These are phyloP conservation scores for Draba incana DNA, from an alignment of 345 rosid genomes.

Conservation along the genomic window DNA sequence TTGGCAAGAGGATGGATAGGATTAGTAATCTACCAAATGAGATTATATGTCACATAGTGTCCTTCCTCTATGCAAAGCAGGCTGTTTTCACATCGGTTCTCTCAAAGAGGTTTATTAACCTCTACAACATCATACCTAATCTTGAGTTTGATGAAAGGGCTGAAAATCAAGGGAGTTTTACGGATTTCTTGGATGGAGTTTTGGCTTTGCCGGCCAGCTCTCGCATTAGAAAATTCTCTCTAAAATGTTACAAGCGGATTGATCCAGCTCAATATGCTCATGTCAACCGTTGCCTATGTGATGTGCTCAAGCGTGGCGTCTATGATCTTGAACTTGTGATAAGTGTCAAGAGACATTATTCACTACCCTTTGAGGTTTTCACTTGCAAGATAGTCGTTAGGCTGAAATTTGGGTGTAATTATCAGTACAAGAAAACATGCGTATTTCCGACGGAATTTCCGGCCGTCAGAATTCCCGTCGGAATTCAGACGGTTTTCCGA, in stretches of 20 bases:
- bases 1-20: neutral
- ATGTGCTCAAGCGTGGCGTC: neutral
- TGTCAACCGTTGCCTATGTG: neutral
- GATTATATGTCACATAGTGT: neutral
- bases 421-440: too few species aligned
- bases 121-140: too few species aligned
- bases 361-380: neutral
- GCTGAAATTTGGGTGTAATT: neutral
- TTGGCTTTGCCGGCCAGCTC: neutral
- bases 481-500: too few species aligned
- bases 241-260: neutral
- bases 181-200: neutral
- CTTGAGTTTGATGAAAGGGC: too few species aligned
- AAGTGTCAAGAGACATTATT: too few species aligned
- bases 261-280: neutral
- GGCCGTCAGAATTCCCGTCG: too few species aligned
- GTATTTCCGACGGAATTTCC: too few species aligned
- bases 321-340: neutral
- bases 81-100: neutral
- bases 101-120: neutral
- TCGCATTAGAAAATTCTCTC: neutral
- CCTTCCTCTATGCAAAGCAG: neutral
- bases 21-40: neutral
- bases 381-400: slow-evolving; percentile 9
- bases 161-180: neutral